phyloP scores from a whole-genome alignment of 176 grass and related monocot genomes.

The Avena sativa region DNA sequence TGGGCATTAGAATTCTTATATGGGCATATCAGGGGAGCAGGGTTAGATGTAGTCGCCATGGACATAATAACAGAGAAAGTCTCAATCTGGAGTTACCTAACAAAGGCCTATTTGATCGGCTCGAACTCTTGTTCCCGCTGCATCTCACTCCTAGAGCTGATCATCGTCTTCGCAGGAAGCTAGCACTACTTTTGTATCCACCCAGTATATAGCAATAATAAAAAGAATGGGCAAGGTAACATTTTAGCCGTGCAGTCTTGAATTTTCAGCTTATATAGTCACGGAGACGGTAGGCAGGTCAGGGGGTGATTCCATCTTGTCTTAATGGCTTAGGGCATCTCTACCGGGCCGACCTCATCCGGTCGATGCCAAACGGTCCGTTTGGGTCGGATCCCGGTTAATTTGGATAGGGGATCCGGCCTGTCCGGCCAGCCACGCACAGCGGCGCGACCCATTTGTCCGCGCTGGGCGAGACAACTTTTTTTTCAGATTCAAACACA shows the following conservation, averaged over 20 bases:
- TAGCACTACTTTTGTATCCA: background rate
- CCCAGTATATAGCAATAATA: background rate
- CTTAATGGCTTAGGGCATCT: no score
- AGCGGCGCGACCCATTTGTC: no score
- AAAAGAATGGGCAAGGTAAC: background rate
- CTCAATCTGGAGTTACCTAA: background rate
- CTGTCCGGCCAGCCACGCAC: no score
- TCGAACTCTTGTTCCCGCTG: background rate
- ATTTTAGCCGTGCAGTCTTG: background rate
- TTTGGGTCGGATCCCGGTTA: no score
- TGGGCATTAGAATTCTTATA: background rate
- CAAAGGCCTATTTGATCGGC: background rate
- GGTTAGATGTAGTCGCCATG: background rate
- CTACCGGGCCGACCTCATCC: no score
- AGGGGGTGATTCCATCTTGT: no score
- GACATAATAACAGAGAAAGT: background rate
- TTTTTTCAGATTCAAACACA: no score
- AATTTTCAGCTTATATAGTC: background rate
- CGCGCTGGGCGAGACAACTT: no score
- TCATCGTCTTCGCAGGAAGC: background rate
- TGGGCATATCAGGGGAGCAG: background rate
- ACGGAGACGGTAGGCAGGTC: no score
- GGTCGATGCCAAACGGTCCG: no score
- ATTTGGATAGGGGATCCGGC: no score
- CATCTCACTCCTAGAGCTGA: background rate